Evolutionary conservation across 345 rosid species (phyloP).

Genomic region (rapeseed (Brassica napus)): Da-Ae NC_063452.1:17012001-17012500

Average conservation of each 20-base stretch:
- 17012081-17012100: constrained; percentile 78
- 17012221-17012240: constrained; percentile 97
- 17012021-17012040: constrained; percentile 74
- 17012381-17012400: constrained; percentile 86
- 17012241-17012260: constrained; percentile 92
- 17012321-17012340: constrained; percentile 90
- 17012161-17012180: constrained; percentile 98
- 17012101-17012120: constrained; percentile 96
- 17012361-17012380: constrained; percentile 89
- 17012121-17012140: constrained; percentile 95
- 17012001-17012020: constrained; percentile 89
- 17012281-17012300: constrained; percentile 48
- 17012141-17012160: constrained; percentile 91
- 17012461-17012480: constrained; percentile 71
- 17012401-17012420: constrained; percentile 79
- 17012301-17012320: constrained; percentile 70
- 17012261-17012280: constrained; percentile 69
- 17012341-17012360: constrained; percentile 76
- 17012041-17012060: constrained; percentile 57
- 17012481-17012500: constrained; percentile 52
- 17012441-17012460: constrained; percentile 73
- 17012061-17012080: constrained; percentile 93
- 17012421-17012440: constrained; percentile 87
- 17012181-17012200: constrained; percentile 94
- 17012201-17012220: constrained; percentile 95